Evolutionary conservation across 2,329 filamentous ascomycete species (phyloP).

Genomic region (Exophiala aquamarina): DNA sequence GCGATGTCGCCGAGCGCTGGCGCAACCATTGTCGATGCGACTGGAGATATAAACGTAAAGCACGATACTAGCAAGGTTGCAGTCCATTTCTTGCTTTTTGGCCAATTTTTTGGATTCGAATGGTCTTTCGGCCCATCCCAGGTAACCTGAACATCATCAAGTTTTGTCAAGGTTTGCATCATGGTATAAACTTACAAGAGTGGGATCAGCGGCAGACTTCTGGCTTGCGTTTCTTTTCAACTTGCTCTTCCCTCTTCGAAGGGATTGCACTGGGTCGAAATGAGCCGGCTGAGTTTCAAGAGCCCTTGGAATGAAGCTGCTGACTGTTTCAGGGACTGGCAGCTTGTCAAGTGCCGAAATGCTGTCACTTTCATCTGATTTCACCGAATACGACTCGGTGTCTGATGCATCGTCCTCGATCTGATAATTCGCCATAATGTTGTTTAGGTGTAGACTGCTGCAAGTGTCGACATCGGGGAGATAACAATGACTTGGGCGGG

Average conservation of each 20-base stretch:
- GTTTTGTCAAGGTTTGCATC: not conserved
- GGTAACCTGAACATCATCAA: constrained; percentile 14
- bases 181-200: too few species aligned
- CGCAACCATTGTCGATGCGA: constrained; percentile 54
- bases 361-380: not conserved
- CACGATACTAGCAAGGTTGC: constrained; percentile 49
- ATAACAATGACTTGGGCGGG: not conserved
- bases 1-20: constrained; percentile 48
- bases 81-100: constrained; percentile 48
- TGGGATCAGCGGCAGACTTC: not conserved
- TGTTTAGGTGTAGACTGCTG: not conserved
- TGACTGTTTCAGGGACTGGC: too few species aligned
- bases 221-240: not conserved
- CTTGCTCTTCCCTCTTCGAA: not conserved
- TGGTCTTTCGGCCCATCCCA: constrained; percentile 47
- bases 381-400: not conserved
- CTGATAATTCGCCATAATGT: not conserved
- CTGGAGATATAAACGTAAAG: constrained; percentile 56
- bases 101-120: constrained; percentile 46
- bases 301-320: too few species aligned
- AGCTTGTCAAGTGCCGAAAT: too few species aligned
- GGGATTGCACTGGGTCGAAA: too few species aligned
- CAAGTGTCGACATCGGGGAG: not conserved
- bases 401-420: not conserved
- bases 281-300: too few species aligned